Base-by-base conservation (phyloP, 768 basidiomycete genomes). In the Boletus rubescentipes region DNA sequence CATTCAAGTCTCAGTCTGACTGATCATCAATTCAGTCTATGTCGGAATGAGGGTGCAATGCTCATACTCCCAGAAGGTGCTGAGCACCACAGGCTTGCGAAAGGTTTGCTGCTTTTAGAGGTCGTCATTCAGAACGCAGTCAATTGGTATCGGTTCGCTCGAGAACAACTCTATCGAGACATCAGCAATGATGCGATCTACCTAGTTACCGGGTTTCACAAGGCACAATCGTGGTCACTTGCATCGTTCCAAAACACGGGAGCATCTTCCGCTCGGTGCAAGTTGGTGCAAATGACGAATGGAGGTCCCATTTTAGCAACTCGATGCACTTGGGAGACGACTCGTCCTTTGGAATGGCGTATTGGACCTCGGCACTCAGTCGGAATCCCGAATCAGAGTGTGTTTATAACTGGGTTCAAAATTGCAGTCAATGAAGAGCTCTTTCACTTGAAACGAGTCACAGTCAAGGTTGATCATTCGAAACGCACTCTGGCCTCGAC, bases 41-140 rank as follows among this genome's bases (percentile, higher is more conserved):
- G 44, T 12, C 18, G 35, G 20, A 18, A 35, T 36, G 61, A 68
- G 59, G 68, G 66, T 3, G 66, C 69, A 10, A 49, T 69, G 16
- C 49, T 72, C 4, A 49, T 62, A 7, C 60, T 72, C 47, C 68
- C 70, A 2, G 59, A 67, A n/a, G 69, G 66, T 9, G 59, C 64
- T 4, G 34, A 40, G 26, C 55, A 55, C 35, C 49, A 54, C 23
- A 56, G 55, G 26, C 55, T 67, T 34, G 49, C 54, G 16, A 53
- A 67, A 11, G 30, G 56, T 12, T 14, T 9, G 30, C 46, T 30
- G 31, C 61, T 69, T 26, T 41, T 42, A 16, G 46, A 60, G 18
- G 64, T 57, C 18, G 64, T 62, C 8, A 40, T 54, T 16, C 6
- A 37, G n/a, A 50, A 68, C 48, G 62, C 58, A 4, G 42, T 39